Percentiles rank a stretch among this genome's conserved stretches.
Evolutionary conservation across 768 basidiomycete species (phyloP).

Genomic region (Amanita exitialis): DNA sequence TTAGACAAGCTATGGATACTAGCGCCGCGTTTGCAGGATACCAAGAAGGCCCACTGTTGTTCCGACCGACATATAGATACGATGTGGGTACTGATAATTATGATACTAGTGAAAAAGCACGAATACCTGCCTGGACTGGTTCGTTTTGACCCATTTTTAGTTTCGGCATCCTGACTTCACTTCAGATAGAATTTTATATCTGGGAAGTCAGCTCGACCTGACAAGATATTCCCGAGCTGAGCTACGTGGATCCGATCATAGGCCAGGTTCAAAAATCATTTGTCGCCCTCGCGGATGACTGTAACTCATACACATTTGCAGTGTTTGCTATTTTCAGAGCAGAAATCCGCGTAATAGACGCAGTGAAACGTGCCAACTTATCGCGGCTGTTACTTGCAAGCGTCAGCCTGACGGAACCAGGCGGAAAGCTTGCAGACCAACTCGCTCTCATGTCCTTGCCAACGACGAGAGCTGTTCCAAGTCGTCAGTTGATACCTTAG

Average conservation of each 20-base stretch:
- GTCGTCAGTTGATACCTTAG: constrained; percentile 23
- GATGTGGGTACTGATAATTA: constrained; percentile 75
- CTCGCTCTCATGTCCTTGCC: constrained; percentile 48
- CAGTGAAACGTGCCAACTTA: constrained; percentile 59
- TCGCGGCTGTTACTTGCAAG: constrained; percentile 59
- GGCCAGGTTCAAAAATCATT: constrained; percentile 53
- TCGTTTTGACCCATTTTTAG: constrained; percentile 11
- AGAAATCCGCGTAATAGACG: constrained; percentile 71
- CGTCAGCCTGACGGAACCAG: constrained; percentile 50
- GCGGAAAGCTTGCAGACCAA: constrained; percentile 64
- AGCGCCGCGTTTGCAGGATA: constrained; percentile 76
- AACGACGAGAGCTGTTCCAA: constrained; percentile 25
- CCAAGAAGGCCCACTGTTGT: constrained; percentile 83
- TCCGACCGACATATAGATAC: constrained; percentile 93
- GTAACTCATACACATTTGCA: constrained; percentile 16
- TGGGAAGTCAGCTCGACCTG: constrained; percentile 62
- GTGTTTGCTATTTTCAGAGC: constrained; percentile 82
- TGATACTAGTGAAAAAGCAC: constrained; percentile 92
- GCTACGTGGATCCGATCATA: constrained; percentile 88
- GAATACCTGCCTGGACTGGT: constrained; percentile 98
- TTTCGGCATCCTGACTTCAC: constrained; percentile 7
- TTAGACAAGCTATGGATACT: constrained; percentile 61
- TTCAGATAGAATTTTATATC: constrained; percentile 86
- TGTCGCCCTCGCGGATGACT: constrained; percentile 8
- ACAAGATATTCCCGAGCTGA: constrained; percentile 78